These are phyloP conservation scores for Tuber aestivum DNA, from an alignment of 495 filamentous ascomycete species.

Conservation along the genomic window DNA sequence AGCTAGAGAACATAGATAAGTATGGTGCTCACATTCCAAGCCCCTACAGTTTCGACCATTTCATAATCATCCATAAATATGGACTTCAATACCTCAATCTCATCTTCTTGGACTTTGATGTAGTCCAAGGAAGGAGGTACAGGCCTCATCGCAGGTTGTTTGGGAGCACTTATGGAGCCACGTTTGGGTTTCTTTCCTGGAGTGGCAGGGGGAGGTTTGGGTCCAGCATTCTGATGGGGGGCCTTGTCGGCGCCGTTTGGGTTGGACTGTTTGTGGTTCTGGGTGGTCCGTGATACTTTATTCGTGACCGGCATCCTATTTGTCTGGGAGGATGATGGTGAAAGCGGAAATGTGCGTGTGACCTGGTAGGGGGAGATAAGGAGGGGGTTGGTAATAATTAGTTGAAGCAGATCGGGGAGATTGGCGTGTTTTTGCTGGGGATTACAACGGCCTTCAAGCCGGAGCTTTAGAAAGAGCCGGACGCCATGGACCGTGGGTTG, in stretches of 20 bases:
- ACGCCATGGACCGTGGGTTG: constrained; percentile 35
- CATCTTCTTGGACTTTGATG: constrained; percentile 75
- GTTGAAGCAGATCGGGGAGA: constrained; percentile 13
- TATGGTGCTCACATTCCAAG: constrained; percentile 67
- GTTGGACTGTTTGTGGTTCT: constrained; percentile 29
- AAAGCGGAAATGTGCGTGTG: constrained; percentile 9
- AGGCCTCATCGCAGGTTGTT: constrained; percentile 42
- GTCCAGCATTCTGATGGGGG: constrained; percentile 29
- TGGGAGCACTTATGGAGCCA: constrained; percentile 45
- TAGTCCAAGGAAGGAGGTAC: constrained; percentile 57
- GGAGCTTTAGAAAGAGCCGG: constrained; percentile 39
- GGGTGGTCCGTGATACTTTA: constrained; percentile 27
- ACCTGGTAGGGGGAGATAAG: constrained; percentile 8
- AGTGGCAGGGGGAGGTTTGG: constrained; percentile 20
- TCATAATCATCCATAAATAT: constrained; percentile 93
- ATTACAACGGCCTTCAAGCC: constrained; percentile 41
- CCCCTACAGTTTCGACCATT: constrained; percentile 57
- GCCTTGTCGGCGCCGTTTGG: constrained; percentile 45
- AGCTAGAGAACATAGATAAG: constrained; percentile 13
- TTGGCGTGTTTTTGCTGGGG: constrained; percentile 14
- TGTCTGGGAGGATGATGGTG: constrained; percentile 12
- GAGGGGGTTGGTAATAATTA: constrained; percentile 5
- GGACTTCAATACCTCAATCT: constrained; percentile 76
- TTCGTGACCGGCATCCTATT: constrained; percentile 29
- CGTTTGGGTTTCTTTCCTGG: constrained; percentile 40